Conservation (phyloP, 257 asterid genomes). For the Lycium ferocissimum region DNA sequence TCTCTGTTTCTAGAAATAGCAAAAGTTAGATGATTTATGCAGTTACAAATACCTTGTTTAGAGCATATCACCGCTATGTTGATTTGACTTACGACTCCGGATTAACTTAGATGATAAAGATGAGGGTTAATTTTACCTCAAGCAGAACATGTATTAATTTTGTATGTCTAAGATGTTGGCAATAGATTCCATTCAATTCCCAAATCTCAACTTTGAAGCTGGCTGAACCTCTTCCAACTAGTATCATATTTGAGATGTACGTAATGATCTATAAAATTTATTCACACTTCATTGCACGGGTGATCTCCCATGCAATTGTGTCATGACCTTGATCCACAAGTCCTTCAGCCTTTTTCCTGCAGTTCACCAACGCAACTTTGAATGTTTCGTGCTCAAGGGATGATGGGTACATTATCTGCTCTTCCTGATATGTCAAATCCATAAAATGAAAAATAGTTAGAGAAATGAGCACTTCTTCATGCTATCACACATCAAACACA, state of each 20-base stretch:
- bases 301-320: constrained; percentile 72
- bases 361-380: constrained; percentile 62
- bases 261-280: neutral
- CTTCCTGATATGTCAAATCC: constrained; percentile 60
- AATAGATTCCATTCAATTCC: neutral
- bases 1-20: neutral
- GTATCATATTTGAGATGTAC: constrained; percentile 13
- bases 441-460: neutral
- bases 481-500: neutral
- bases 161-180: constrained; percentile 2
- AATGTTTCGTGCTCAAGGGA: constrained; percentile 78
- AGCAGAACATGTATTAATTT: neutral
- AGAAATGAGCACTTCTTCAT: neutral
- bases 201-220: neutral
- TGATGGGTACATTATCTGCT: constrained; percentile 84
- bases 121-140: neutral
- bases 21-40: neutral
- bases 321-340: constrained; percentile 34
- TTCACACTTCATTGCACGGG: constrained; percentile 66
- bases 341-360: constrained; percentile 47
- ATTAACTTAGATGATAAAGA: neutral
- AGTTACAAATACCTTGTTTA: neutral
- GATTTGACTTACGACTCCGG: neutral
- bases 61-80: neutral
- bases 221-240: neutral